Conservation (phyloP, 345 rosid species). For the Gossypioides kirkii region DNA sequence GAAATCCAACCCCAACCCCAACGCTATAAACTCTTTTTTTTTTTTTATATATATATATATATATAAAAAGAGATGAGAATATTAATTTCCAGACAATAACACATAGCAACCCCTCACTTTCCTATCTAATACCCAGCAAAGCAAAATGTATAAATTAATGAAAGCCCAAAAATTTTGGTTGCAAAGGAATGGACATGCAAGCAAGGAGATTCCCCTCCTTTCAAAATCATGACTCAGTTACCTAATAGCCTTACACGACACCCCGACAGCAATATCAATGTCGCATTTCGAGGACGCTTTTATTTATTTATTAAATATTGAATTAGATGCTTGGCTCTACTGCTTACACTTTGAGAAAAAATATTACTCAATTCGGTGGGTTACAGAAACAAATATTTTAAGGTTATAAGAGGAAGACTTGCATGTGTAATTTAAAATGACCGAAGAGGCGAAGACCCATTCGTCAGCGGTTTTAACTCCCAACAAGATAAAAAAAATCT, state of each 20-base stretch:
- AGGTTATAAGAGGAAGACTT: no score
- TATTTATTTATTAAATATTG: not conserved
- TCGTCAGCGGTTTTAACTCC: no score
- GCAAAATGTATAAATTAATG: slow-evolving; percentile 8
- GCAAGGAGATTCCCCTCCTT: slow-evolving; percentile 28
- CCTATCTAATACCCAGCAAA: slow-evolving; percentile 5
- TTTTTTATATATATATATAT: no score
- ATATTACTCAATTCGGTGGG: not conserved
- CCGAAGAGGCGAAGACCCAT: no score
- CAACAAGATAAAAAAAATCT: no score
- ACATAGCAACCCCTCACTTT: not conserved
- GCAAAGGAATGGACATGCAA: slow-evolving; percentile 22
- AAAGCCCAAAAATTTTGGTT: slow-evolving; percentile 1
- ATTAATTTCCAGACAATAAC: slow-evolving; percentile 26
- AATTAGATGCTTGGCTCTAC: not conserved
- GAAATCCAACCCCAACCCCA: no score
- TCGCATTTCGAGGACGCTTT: slow-evolving; percentile 25
- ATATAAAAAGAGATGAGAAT: no score
- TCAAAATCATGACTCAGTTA: slow-evolving; percentile 23
- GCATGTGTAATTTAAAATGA: no score
- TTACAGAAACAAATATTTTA: not conserved
- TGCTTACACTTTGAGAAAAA: not conserved
- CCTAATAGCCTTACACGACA: slow-evolving; percentile 21
- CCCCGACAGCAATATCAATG: slow-evolving; percentile 39
- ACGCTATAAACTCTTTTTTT: no score